Evolutionary conservation across 140 eudicot species (phyloP), one percentile per base, ranked within the genome.

Genomic region (Stevia rebaudiana): DNA sequence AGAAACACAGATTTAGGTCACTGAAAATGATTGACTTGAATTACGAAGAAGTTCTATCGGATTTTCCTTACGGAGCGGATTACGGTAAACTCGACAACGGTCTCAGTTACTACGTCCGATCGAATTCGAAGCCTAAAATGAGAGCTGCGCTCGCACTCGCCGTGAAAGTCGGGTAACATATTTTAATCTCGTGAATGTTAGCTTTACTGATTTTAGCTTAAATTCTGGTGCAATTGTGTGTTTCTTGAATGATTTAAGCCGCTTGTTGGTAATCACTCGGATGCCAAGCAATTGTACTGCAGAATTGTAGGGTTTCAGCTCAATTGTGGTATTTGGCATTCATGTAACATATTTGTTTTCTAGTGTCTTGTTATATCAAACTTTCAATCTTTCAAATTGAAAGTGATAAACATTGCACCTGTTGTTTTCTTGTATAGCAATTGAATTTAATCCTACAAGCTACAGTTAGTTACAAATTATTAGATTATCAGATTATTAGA

Each of bases 131-230:
- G 76, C 97, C 97, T 65, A 82, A 69, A 76, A 90, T 84, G 95
- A 73, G 97, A 65, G 97, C 97, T 18, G 97, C 97, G 40, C 88
- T 90, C 15, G 95, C 95, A 44, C 94, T 90, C 61, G 97, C 86
- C 47, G 94, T 90, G 11, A 90, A 81, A 69, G 95, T 80, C 78
- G 97, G 97, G 97, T 90, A 74, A 25, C 66, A 31, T 21, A 5
- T 22, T 24, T 23, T 15, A 54, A 30, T 42, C 12, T 17, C 42
- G 0, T 56, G 40, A 10, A 24, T 39, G 5, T 30, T 13, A 23
- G 63, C 39, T 0, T 40, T 49, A 35, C 17, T 72, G 30, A 35
- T 42, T 58, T 21, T 41, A 54, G 57, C 36, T 30, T 56, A 7
- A 43, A 53, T 43, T 44, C 57, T 7, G 6, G 31, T 28, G 49